phyloP scores from a whole-genome alignment of 2,329 filamentous ascomycete genomes.

The Pseudocercospora fuligena region DNA sequence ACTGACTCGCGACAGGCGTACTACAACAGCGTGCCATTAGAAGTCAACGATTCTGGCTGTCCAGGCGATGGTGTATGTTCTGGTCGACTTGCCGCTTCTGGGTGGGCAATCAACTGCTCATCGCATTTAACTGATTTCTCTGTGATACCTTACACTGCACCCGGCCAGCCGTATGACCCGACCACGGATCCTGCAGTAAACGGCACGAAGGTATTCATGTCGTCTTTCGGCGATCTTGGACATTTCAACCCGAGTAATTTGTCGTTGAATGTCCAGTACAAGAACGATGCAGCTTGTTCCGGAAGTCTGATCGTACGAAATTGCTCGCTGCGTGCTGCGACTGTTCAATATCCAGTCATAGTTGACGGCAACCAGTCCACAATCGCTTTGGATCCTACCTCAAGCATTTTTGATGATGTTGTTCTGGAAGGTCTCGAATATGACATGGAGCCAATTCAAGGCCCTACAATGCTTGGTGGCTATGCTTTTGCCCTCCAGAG shows the following conservation, averaged over 20 bases:
- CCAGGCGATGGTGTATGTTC: conserved; percentile 8
- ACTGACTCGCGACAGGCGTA: conserved; percentile 1
- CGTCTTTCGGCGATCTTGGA: background rate
- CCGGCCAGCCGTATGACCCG: background rate
- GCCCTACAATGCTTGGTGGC: conserved; percentile 7
- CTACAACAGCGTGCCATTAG: background rate
- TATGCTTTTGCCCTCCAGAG: conserved; percentile 5
- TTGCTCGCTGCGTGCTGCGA: conserved; percentile 17
- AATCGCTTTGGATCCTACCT: conserved; percentile 14
- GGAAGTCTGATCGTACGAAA: conserved; percentile 15
- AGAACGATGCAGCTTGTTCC: conserved; percentile 7
- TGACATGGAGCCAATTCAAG: background rate
- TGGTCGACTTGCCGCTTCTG: conserved; percentile 11
- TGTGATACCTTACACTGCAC: background rate
- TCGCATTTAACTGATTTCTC: background rate
- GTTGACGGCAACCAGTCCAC: conserved; percentile 21
- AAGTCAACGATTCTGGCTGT: conserved; percentile 10
- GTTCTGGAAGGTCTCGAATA: background rate
- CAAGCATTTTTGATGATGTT: conserved; percentile 13
- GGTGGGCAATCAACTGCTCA: conserved; percentile 10
- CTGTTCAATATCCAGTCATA: conserved; percentile 16
- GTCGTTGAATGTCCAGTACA: conserved; percentile 13
- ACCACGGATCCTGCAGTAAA: conserved; percentile 1
- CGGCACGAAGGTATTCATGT: background rate
- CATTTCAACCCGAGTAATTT: background rate